A percentile compares a stretch with the other conserved stretches of the same genome.
Conservation (phyloP, 129 eudicot genomes). For the Lactuca saligna region DNA sequence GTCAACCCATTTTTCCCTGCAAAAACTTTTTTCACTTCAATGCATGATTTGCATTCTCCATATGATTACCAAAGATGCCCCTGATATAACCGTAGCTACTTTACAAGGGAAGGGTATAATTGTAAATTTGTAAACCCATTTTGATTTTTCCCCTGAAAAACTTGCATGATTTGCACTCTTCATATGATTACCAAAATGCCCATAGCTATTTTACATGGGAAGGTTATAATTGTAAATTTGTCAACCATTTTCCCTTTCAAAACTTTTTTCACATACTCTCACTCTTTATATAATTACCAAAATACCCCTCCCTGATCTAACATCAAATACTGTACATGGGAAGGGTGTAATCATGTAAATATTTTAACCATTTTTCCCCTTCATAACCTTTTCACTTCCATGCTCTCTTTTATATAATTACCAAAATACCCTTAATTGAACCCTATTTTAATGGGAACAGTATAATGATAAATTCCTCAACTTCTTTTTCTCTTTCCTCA, state of each 20-base stretch:
- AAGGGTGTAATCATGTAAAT: neutral
- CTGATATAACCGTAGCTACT: neutral
- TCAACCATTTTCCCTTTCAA: no score
- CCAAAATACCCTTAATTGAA: neutral
- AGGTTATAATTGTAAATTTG: neutral
- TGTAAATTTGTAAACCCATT: neutral
- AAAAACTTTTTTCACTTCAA: no score
- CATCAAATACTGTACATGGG: neutral
- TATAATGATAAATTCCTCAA: no score
- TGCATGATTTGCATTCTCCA: no score
- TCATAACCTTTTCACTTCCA: neutral
- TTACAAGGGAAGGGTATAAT: no score
- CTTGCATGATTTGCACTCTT: neutral
- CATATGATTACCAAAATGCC: neutral
- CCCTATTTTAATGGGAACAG: neutral
- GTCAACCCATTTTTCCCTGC: no score
- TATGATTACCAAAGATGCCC: neutral
- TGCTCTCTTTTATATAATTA: neutral
- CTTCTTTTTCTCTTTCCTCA: no score
- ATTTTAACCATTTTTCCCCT: no score
- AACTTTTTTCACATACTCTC: neutral
- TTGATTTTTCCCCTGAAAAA: neutral
- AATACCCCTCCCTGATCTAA: neutral
- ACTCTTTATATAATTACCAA: neutral
- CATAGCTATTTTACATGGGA: neutral